These are phyloP conservation scores for Cyclotella sp. DNA, from an alignment of 108 stramenopile species.

Conservation along the genomic window DNA sequence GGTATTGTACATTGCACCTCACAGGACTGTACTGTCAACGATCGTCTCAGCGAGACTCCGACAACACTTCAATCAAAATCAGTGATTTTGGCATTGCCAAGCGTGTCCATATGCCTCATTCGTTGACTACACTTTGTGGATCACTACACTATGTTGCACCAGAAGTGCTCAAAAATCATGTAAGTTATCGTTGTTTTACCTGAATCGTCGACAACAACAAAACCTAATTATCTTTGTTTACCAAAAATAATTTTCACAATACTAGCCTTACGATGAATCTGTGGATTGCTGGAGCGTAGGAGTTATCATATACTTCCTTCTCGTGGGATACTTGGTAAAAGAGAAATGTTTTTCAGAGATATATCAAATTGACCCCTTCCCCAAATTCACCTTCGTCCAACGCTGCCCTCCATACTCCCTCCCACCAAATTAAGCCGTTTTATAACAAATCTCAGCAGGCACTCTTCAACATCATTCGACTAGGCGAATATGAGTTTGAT, in stretches of 20 bases:
- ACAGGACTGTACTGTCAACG: neutral
- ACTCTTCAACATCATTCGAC: slow-evolving; percentile 38
- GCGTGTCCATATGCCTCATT: slow-evolving; percentile 76
- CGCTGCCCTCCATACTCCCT: neutral
- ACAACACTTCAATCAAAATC: slow-evolving; percentile 79
- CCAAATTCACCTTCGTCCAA: neutral
- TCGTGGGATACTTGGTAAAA: slow-evolving; percentile 77
- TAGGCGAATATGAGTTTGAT: slow-evolving; percentile 49
- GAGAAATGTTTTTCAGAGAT: neutral
- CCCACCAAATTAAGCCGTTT: slow-evolving; percentile 25
- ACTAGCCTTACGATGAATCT: slow-evolving; percentile 69
- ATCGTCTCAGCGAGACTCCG: slow-evolving; percentile 68
- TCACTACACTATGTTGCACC: slow-evolving; percentile 82
- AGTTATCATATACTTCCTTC: slow-evolving; percentile 89
- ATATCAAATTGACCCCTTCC: neutral
- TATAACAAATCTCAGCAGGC: slow-evolving; percentile 40
- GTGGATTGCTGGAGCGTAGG: slow-evolving; percentile 97
- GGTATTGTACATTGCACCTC: neutral
- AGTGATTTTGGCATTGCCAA: slow-evolving; percentile 97
- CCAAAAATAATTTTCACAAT: neutral
- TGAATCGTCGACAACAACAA: neutral
- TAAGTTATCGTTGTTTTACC: neutral
- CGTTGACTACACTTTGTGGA: slow-evolving; percentile 88
- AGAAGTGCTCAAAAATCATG: slow-evolving; percentile 64
- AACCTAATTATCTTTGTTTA: neutral